These are phyloP conservation scores for Aspergillus sojae DNA, from an alignment of 2,329 filamentous ascomycete species.

Conservation along the genomic window DNA sequence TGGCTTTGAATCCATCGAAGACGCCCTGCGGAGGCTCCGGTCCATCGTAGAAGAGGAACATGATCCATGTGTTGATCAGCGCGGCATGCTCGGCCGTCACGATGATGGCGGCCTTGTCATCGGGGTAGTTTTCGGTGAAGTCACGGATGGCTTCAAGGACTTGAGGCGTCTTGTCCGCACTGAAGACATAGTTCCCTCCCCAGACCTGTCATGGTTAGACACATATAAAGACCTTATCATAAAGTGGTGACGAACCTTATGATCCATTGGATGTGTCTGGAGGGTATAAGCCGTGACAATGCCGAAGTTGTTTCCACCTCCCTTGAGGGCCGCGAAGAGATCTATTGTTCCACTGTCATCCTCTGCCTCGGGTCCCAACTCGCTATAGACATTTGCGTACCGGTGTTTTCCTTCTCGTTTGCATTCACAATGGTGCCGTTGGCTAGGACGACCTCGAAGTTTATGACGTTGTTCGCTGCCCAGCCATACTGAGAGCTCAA, in stretches of 20 bases:
- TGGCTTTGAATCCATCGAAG: slow-evolving; percentile 60
- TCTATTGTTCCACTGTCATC: slow-evolving; percentile 26
- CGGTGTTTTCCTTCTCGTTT: slow-evolving; percentile 37
- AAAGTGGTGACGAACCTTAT: slow-evolving; percentile 22
- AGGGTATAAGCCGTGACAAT: slow-evolving; percentile 46
- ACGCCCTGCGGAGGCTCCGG: slow-evolving; percentile 53
- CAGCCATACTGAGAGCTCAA: slow-evolving; percentile 55
- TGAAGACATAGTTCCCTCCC: slow-evolving; percentile 52
- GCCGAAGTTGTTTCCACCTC: slow-evolving; percentile 49
- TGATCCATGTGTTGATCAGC: slow-evolving; percentile 57
- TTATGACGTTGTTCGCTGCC: slow-evolving; percentile 51
- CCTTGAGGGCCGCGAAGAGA: slow-evolving; percentile 46
- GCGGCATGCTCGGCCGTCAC: slow-evolving; percentile 55
- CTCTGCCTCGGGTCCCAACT: background rate
- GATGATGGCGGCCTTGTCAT: slow-evolving; percentile 64
- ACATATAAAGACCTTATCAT: background rate
- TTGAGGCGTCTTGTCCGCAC: slow-evolving; percentile 38
- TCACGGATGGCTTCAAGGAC: slow-evolving; percentile 36
- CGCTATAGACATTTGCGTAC: slow-evolving; percentile 14
- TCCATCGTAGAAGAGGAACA: slow-evolving; percentile 67
- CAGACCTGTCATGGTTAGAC: slow-evolving; percentile 37
- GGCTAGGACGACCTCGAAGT: slow-evolving; percentile 52
- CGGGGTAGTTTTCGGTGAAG: slow-evolving; percentile 52
- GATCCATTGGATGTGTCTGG: slow-evolving; percentile 34
- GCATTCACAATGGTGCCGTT: slow-evolving; percentile 50